Evolutionary conservation across 768 basidiomycete genomes (phyloP), one percentile per base, ranked within the genome.

Genomic region (Dacryopinax primogenitus): DNA sequence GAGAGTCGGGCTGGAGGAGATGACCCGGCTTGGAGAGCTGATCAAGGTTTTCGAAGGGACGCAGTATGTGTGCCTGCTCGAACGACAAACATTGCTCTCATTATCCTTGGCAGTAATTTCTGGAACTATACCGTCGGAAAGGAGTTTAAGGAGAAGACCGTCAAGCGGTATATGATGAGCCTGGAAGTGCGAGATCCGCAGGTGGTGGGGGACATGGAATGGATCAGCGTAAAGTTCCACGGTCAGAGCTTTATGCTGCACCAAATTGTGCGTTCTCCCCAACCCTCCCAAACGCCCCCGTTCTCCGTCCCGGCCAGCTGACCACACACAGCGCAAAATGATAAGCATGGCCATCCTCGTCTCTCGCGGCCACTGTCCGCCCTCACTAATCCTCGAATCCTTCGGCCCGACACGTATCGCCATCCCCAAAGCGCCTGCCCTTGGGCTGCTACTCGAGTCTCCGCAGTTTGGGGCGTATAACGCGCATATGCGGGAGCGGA

Each of bases 191-290:
- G 81, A 4, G 90, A 95, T 62, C 94, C 95, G n/a, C 84, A 82
- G 2, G 88, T 95, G 1, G 87, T 92, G 67, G 92, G 90, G 23
- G 86, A 86, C 37, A 94, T 89, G 1, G 95, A 99, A 72, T 98
- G 95, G 94, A 84, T 98, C 45, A 88, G 88, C 47, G 86, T 98
- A 21, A 78, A 88, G 66, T 88, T 96, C 73, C 92, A 98, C 72
- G 96, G 95, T 0, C 96, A 99, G 75, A 93, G 91, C 70, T 99
- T 99, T 75, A 98, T 99, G 96, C 77, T 99, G 64, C 95, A 99
- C 74, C 96, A 99, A 80, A 93, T 93, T 63, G 80, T 76, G n/a
- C 33, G 71, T 69, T 51, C 51, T 7, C 11, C 44, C 44, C 30
- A 44, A 21, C n/a, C 28, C 32, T 45, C 26, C 62, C 47, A n/a